Base-by-base conservation (phyloP, 192 early-diverging fungal genomes). In the Allomyces javanicus region DNA sequence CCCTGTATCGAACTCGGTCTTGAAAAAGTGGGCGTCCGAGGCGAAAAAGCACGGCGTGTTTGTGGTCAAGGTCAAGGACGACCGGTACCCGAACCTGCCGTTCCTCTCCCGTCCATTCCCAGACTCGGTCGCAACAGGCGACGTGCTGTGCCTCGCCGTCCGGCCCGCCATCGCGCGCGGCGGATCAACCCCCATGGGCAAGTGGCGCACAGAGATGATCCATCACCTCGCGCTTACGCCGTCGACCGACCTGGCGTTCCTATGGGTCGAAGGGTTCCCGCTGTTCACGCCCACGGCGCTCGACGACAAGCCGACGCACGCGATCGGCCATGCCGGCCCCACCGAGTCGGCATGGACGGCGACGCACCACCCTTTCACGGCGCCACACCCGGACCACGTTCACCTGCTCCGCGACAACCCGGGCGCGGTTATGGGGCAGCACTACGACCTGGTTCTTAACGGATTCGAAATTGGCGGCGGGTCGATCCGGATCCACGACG, bases 351-450 rank as follows among this genome's bases (percentile, higher is more conserved):
- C 12, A n/a, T 58, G 85, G 10, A 72, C 77, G 12, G 77, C 93
- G 23, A 95, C 90, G 0, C 93, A 95, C 72, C 90, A 95, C 72
- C 93, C 93, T 4, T 95, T 95, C 70, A 95, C 93, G 4, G 88
- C 93, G 2, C 90, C 89, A 1, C 72, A 78, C 6, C 70, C 77
- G 4, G 75, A 85, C n/a, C 86, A 91, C 67, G 71, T 89, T n/a
- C 69, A 77, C 11, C 67, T 88, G 24, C 67, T 95, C 7, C 70
- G 21, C 12, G 17, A 58, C 50, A 33, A 25, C 10, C 25, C 27
- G 3, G 67, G 27, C 23, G 62, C 73, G 17, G 80, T 81, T 33
- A 72, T 79, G 3, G 92, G 87, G 14, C 89, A 90, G 73, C 90
- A 92, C 74, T 93, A 93, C 68, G 92, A 95, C 70, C 71, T 95